Evolutionary conservation across 2,329 filamentous ascomycete species (phyloP).

Genomic region (Phyllosticta citribraziliensis): DNA sequence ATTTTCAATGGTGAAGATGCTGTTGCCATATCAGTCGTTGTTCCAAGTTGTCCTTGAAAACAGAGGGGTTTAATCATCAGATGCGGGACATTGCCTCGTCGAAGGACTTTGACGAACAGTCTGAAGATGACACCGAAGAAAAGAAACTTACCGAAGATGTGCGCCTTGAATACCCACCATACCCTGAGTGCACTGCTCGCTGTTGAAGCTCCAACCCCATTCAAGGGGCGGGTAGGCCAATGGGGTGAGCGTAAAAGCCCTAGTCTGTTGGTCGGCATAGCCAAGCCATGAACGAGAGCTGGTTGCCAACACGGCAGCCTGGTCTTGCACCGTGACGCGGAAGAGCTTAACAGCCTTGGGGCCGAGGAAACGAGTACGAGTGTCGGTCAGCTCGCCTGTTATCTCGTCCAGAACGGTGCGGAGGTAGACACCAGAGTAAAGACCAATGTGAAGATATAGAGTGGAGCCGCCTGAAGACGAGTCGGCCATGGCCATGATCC

Average conservation of each 20-base stretch:
- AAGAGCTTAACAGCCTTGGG: slow-evolving; percentile 85
- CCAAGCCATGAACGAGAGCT: slow-evolving; percentile 95
- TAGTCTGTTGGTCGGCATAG: slow-evolving; percentile 79
- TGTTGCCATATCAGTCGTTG: slow-evolving; percentile 17
- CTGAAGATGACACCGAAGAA: too few species aligned
- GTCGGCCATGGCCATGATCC: slow-evolving; percentile 93
- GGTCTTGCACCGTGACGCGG: slow-evolving; percentile 76
- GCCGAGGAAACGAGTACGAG: slow-evolving; percentile 86
- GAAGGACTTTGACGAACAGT: too few species aligned
- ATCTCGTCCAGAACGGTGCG: slow-evolving; percentile 91
- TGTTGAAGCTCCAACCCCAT: slow-evolving; percentile 94
- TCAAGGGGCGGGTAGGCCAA: slow-evolving; percentile 80
- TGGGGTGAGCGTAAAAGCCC: slow-evolving; percentile 84
- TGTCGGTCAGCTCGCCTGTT: slow-evolving; percentile 91
- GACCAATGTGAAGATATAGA: slow-evolving; percentile 88
- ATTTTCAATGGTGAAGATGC: slow-evolving; percentile 86
- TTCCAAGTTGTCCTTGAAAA: too few species aligned
- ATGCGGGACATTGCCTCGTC: slow-evolving; percentile 18
- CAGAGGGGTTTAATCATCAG: not conserved
- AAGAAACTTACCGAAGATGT: slow-evolving; percentile 61
- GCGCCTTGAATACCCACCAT: slow-evolving; percentile 90
- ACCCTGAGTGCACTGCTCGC: slow-evolving; percentile 84
- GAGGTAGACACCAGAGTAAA: slow-evolving; percentile 92
- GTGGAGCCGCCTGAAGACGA: slow-evolving; percentile 81
- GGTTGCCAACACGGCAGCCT: slow-evolving; percentile 76